phyloP scores from a whole-genome alignment of 495 filamentous ascomycete genomes.

The Trichoderma virens region DNA sequence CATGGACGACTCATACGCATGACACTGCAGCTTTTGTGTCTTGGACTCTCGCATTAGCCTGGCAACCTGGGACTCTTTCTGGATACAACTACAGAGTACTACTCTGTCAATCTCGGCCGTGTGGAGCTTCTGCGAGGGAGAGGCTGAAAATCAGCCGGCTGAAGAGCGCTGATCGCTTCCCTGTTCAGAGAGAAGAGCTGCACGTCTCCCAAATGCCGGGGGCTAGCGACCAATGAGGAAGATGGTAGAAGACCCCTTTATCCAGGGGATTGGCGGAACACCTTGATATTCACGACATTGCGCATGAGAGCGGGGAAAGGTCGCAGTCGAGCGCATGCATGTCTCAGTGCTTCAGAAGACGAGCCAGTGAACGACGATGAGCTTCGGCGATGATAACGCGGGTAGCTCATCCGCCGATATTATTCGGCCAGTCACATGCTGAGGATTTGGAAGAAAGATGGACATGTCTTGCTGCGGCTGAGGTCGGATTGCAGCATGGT shows the following conservation, averaged over 20 bases:
- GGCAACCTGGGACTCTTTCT: background rate
- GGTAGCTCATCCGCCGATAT: background rate
- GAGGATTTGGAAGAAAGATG: background rate
- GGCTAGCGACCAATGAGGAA: background rate
- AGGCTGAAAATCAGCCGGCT: background rate
- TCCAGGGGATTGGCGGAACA: background rate
- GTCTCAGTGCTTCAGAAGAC: background rate
- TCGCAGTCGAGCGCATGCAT: background rate
- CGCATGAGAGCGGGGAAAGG: background rate
- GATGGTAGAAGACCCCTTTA: background rate
- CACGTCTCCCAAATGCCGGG: background rate
- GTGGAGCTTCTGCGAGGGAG: background rate
- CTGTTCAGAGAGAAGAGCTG: background rate
- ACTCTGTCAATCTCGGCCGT: background rate
- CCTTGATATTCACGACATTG: background rate
- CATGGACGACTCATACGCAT: background rate
- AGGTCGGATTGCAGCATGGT: background rate
- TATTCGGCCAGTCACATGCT: background rate
- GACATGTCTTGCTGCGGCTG: background rate
- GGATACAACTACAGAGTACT: background rate
- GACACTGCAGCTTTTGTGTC: background rate
- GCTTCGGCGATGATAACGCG: background rate
- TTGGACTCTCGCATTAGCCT: background rate
- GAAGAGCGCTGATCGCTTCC: slow-evolving; percentile 1
- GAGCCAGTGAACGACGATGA: background rate